These are phyloP conservation scores for Pythium volutum DNA, from an alignment of 352 stramenopile species.

Conservation along the genomic window DNA sequence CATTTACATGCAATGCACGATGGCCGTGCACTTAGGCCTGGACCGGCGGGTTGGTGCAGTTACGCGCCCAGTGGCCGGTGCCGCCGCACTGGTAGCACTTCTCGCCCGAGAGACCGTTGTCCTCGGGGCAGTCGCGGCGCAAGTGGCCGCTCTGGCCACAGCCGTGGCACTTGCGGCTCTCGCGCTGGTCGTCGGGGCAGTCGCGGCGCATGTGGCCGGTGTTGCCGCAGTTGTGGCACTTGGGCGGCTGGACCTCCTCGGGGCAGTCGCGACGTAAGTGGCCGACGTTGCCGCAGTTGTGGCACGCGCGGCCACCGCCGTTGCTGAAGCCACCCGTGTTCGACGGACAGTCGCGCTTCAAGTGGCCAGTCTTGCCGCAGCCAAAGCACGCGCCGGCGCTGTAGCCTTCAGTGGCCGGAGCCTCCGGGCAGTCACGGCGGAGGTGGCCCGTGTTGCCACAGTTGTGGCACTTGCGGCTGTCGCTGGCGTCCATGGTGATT, in stretches of 20 bases:
- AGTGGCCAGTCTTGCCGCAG: slow-evolving; percentile 75
- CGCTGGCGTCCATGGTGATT: slow-evolving; percentile 36
- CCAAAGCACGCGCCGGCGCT: slow-evolving; percentile 58
- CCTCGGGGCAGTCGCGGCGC: slow-evolving; percentile 71
- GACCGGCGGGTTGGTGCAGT: slow-evolving; percentile 50
- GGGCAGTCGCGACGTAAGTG: slow-evolving; percentile 85
- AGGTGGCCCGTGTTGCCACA: slow-evolving; percentile 74
- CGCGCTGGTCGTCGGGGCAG: slow-evolving; percentile 50
- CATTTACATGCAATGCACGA: not conserved
- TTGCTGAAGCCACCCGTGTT: slow-evolving; percentile 19
- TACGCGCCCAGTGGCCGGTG: slow-evolving; percentile 80
- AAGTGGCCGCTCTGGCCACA: slow-evolving; percentile 68
- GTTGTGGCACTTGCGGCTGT: slow-evolving; percentile 63
- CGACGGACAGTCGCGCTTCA: slow-evolving; percentile 80
- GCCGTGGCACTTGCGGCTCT: slow-evolving; percentile 74
- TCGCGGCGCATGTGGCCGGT: slow-evolving; percentile 67
- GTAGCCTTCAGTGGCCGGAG: slow-evolving; percentile 36
- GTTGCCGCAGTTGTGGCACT: slow-evolving; percentile 56
- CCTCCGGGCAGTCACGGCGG: slow-evolving; percentile 71
- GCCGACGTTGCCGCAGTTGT: slow-evolving; percentile 78
- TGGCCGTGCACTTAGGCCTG: slow-evolving; percentile 38
- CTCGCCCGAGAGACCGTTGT: slow-evolving; percentile 25
- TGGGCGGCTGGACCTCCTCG: slow-evolving; percentile 37
- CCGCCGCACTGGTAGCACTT: slow-evolving; percentile 19
- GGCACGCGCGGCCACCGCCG: slow-evolving; percentile 56